A percentile compares a stretch with the other conserved stretches of the same genome.
phyloP scores from a whole-genome alignment of 2,329 filamentous ascomycete species.

The Cladosporium austrohemisphaericum region DNA sequence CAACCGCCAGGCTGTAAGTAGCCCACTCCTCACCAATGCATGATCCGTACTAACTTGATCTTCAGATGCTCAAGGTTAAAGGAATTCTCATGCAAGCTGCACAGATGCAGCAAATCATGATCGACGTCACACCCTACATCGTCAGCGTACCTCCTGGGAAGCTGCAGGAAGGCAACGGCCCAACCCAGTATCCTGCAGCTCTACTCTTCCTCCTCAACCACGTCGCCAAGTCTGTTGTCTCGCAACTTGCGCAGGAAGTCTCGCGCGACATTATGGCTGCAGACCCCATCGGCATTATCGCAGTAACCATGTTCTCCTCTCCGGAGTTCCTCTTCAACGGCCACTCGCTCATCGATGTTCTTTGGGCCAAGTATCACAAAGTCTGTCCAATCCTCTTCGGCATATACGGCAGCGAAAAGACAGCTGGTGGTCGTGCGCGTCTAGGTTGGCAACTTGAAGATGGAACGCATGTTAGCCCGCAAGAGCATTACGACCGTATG shows the following conservation, averaged over 20 bases:
- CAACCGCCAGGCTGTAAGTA: conserved; percentile 56
- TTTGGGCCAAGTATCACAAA: conserved; percentile 80
- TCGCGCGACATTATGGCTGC: conserved; percentile 47
- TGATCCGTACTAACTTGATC: conserved; percentile 16
- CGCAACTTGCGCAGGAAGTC: conserved; percentile 50
- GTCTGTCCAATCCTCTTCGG: conserved; percentile 84
- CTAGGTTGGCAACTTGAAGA: conserved; percentile 66
- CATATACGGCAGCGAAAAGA: conserved; percentile 71
- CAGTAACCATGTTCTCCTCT: conserved; percentile 69
- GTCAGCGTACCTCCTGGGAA: conserved; percentile 37
- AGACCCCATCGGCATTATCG: conserved; percentile 74
- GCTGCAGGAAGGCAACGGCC: conserved; percentile 2
- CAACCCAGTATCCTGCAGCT: conserved; percentile 41
- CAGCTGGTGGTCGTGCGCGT: conserved; percentile 60
- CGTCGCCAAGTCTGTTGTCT: conserved; percentile 68
- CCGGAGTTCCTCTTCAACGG: conserved; percentile 57
- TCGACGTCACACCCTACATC: conserved; percentile 34
- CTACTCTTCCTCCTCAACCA: conserved; percentile 73
- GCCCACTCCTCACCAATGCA: not conserved
- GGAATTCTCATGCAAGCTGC: conserved; percentile 46
- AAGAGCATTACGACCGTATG: conserved; percentile 77
- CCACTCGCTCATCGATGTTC: conserved; percentile 73
- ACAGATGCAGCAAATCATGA: conserved; percentile 15
- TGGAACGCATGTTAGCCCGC: conserved; percentile 20
- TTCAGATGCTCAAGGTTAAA: conserved; percentile 49